Evolutionary conservation across 257 asterid genomes (phyloP).

Genomic region (Nicotiana paniculata): DNA sequence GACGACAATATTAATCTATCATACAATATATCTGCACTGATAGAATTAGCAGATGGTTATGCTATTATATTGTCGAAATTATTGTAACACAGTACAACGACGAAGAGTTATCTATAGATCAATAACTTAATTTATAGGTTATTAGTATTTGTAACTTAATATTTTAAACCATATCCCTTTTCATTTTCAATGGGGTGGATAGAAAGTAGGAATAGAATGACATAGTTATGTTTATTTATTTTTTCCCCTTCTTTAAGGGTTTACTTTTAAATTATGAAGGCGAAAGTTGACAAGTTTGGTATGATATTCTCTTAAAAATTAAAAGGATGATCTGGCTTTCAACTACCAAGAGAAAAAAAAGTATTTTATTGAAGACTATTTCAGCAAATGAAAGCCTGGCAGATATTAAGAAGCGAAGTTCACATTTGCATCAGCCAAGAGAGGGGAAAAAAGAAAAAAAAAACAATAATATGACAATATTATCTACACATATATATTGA

Average conservation of each 20-base stretch:
- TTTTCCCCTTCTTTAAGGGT: background rate
- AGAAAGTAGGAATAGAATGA: conserved; percentile 1
- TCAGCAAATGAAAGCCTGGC: background rate
- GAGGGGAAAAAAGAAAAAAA: background rate
- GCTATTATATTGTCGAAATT: too few relatives aligned
- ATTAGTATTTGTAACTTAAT: too few relatives aligned
- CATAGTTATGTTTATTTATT: background rate
- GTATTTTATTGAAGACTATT: background rate
- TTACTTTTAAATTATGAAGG: background rate
- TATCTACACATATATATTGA: background rate
- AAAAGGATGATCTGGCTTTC: conserved; percentile 5
- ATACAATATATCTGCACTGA: too few relatives aligned
- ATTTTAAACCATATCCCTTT: too few relatives aligned
- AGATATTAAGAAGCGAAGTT: background rate
- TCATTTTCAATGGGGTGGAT: background rate
- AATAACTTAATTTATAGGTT: too few relatives aligned
- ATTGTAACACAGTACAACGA: too few relatives aligned
- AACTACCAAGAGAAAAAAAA: background rate
- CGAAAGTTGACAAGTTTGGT: conserved; percentile 5
- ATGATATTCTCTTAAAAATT: background rate
- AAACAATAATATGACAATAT: background rate
- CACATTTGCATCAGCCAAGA: background rate
- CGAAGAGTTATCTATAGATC: too few relatives aligned
- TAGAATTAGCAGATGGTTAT: too few relatives aligned
- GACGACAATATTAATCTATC: too few relatives aligned